Conservation (phyloP, 768 basidiomycete species). For the Boletellus ananas region DNA sequence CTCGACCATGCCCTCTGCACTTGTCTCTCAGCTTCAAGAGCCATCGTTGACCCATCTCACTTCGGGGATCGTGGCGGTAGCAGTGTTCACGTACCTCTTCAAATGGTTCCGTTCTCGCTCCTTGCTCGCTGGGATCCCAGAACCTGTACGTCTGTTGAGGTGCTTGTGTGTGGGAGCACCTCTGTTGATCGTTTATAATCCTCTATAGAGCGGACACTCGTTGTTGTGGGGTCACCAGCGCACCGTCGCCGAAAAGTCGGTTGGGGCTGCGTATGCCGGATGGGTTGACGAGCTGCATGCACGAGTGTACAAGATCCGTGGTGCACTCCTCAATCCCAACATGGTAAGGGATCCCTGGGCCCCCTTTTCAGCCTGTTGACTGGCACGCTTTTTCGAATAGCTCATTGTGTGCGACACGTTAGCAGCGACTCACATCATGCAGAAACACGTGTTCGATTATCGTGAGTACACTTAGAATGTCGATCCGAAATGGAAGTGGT, state of each 20-base stretch:
- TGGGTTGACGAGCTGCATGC: constrained; percentile 6
- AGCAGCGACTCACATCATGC: constrained; percentile 5
- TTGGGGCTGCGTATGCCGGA: neutral
- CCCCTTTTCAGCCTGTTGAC: neutral
- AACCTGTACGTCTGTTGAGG: neutral
- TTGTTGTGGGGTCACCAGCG: constrained; percentile 7
- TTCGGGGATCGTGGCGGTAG: neutral
- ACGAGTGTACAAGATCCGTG: constrained; percentile 4
- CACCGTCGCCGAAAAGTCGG: constrained; percentile 2
- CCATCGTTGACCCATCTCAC: neutral
- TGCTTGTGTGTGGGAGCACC: neutral
- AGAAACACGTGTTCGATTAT: constrained; percentile 8
- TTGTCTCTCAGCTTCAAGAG: neutral
- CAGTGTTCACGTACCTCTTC: neutral
- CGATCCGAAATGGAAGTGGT: neutral
- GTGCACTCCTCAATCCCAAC: constrained; percentile 2
- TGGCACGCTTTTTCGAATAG: neutral
- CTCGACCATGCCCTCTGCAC: neutral
- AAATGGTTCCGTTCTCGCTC: neutral
- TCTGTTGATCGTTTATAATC: neutral
- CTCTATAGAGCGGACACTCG: neutral
- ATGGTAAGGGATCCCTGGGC: neutral
- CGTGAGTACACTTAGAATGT: neutral
- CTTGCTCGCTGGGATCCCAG: neutral
- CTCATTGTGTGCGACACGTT: constrained; percentile 5